Evolutionary conservation across 441 rosid species (phyloP).

Genomic region (Bocquillonia castaneifolia): DNA sequence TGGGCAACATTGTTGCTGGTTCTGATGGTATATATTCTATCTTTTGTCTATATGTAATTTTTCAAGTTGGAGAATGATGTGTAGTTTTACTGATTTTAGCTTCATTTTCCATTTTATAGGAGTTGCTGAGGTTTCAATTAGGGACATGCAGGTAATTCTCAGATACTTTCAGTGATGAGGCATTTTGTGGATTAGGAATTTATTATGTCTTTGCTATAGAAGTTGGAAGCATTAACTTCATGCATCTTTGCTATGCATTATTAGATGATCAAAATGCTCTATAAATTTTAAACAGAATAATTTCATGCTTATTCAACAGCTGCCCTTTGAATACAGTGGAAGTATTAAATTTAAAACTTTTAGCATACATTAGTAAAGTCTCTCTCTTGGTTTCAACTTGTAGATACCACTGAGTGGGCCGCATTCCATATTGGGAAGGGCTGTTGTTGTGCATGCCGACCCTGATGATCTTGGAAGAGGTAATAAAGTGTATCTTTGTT

Average conservation of each 20-base stretch:
- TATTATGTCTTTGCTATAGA: not conserved
- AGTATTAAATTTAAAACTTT: not conserved
- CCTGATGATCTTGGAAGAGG: conserved; percentile 96
- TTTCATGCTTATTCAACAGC: not conserved
- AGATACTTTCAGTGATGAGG: not conserved
- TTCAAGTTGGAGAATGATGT: conserved; percentile 4
- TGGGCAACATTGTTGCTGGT: conserved; percentile 74
- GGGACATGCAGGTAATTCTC: conserved; percentile 51
- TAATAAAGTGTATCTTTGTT: conserved; percentile 19
- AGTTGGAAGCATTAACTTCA: not conserved
- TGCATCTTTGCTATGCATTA: not conserved
- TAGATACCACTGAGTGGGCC: conserved; percentile 82
- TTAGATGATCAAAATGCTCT: not conserved
- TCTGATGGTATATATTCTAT: conserved; percentile 54
- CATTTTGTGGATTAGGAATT: not conserved
- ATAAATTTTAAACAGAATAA: not conserved
- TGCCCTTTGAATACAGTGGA: not conserved
- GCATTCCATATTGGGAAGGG: conserved; percentile 81
- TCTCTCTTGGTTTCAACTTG: conserved; percentile 19
- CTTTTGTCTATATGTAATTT: conserved; percentile 3
- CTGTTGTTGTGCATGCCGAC: conserved; percentile 85
- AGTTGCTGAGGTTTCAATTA: conserved; percentile 54
- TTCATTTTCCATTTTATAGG: conserved; percentile 42
- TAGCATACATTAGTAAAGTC: not conserved
- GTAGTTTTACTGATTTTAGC: not conserved